phyloP scores from a whole-genome alignment of 371 early-diverging fungal genomes.

The Mortierella sp. region DNA sequence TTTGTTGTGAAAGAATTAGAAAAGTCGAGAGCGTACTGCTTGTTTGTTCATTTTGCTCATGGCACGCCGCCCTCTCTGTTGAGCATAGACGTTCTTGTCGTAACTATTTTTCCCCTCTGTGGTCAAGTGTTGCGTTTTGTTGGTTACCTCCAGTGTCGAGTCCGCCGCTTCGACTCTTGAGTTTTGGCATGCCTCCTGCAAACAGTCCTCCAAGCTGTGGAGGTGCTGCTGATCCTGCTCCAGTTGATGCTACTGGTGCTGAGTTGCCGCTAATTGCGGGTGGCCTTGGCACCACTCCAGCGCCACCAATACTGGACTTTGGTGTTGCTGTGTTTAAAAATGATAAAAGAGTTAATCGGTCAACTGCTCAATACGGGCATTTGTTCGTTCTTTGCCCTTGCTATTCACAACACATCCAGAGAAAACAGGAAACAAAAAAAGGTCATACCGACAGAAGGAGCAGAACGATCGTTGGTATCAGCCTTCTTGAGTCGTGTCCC shows the following conservation, averaged over 20 bases:
- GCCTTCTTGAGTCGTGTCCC: slow-evolving; percentile 80
- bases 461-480: slow-evolving; percentile 82
- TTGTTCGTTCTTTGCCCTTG: too few species aligned
- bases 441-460: slow-evolving; percentile 64
- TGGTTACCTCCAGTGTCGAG: slow-evolving; percentile 56
- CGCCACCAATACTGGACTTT: slow-evolving; percentile 33
- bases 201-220: slow-evolving; percentile 73
- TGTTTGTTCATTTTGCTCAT: neutral
- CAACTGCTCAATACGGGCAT: neutral
- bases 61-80: neutral
- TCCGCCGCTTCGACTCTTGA: slow-evolving; percentile 64
- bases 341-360: neutral
- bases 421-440: neutral
- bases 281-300: slow-evolving; percentile 35
- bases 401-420: neutral
- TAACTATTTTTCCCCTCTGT: neutral
- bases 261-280: slow-evolving; percentile 31
- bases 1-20: neutral
- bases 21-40: neutral
- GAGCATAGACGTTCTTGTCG: neutral
- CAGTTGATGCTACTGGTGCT: slow-evolving; percentile 12
- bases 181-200: slow-evolving; percentile 76
- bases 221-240: slow-evolving; percentile 1
- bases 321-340: slow-evolving; percentile 29
- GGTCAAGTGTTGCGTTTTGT: neutral